Percentiles rank a stretch among this genome's conserved stretches.
phyloP scores from a whole-genome alignment of 164 flowering plant genomes.

The Warburgia ugandensis region DNA sequence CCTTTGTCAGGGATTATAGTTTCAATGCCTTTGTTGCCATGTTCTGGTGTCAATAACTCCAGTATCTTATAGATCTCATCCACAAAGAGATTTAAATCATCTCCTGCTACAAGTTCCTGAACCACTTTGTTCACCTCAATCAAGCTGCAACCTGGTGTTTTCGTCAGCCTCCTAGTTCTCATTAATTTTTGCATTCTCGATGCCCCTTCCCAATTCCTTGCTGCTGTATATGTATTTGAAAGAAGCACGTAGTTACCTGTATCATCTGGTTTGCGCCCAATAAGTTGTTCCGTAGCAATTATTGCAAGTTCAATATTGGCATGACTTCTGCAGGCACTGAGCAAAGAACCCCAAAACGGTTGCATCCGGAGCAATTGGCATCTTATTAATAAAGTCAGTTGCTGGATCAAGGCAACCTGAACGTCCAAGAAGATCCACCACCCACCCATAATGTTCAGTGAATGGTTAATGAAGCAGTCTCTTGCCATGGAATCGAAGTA shows the following conservation, averaged over 20 bases:
- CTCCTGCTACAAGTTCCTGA: slow-evolving; percentile 23
- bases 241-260: slow-evolving; percentile 23
- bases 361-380: slow-evolving; percentile 23
- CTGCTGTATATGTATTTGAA: slow-evolving; percentile 20
- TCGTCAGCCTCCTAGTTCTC: slow-evolving; percentile 21
- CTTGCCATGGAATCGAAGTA: slow-evolving; percentile 22
- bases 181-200: slow-evolving; percentile 23
- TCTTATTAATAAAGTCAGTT: slow-evolving; percentile 16
- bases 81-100: slow-evolving; percentile 11
- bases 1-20: neutral
- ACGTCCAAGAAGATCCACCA: slow-evolving; percentile 30
- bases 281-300: slow-evolving; percentile 21
- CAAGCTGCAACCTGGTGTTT: slow-evolving; percentile 27
- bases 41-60: slow-evolving; percentile 12
- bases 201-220: slow-evolving; percentile 21
- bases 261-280: slow-evolving; percentile 25
- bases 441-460: slow-evolving; percentile 30
- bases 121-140: slow-evolving; percentile 28
- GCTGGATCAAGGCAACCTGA: slow-evolving; percentile 21
- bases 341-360: slow-evolving; percentile 31
- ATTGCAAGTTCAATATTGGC: slow-evolving; percentile 17
- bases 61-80: slow-evolving; percentile 16
- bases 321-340: slow-evolving; percentile 23
- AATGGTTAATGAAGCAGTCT: slow-evolving; percentile 18
- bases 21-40: neutral